phyloP scores from a whole-genome alignment of 2,329 filamentous ascomycete genomes.

The Penicillium sp. region DNA sequence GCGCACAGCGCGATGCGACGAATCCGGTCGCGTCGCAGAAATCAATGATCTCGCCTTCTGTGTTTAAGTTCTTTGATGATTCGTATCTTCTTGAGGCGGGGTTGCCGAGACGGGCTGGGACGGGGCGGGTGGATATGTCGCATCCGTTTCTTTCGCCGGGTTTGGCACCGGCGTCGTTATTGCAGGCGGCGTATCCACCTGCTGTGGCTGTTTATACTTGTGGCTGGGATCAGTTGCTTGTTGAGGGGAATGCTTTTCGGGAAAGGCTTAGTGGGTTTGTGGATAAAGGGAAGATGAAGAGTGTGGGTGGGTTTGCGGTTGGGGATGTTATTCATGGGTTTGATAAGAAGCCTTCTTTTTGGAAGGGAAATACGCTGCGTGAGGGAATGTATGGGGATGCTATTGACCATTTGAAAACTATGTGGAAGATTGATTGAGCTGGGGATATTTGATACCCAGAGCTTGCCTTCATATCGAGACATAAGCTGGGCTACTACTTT shows the following conservation, averaged over 20 bases:
- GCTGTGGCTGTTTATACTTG: constrained; percentile 23
- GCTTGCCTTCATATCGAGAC: no score
- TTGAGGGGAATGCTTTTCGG: constrained; percentile 21
- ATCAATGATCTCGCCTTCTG: constrained; percentile 10
- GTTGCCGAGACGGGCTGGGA: constrained; percentile 8
- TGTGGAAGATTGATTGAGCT: constrained; percentile 15
- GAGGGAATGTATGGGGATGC: constrained; percentile 24
- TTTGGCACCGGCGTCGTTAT: constrained; percentile 7
- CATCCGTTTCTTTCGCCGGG: constrained; percentile 24
- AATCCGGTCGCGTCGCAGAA: constrained; percentile 16
- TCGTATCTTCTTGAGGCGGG: constrained; percentile 14
- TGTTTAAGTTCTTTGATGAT: constrained; percentile 18
- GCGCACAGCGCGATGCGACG: constrained; percentile 15
- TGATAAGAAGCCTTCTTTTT: constrained; percentile 24
- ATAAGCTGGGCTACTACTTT: not conserved
- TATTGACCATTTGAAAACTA: constrained; percentile 14
- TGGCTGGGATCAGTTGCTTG: constrained; percentile 24
- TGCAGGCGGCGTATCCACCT: constrained; percentile 15
- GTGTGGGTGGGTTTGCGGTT: constrained; percentile 18
- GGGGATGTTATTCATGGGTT: constrained; percentile 22
- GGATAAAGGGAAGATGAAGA: constrained; percentile 9
- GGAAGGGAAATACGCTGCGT: constrained; percentile 9
- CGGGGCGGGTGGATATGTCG: constrained; percentile 14
- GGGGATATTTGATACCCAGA: not conserved
- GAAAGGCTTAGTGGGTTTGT: constrained; percentile 16